These are phyloP conservation scores for Carex arenaria DNA, from an alignment of 202 grass and related monocot genomes.

Conservation along the genomic window DNA sequence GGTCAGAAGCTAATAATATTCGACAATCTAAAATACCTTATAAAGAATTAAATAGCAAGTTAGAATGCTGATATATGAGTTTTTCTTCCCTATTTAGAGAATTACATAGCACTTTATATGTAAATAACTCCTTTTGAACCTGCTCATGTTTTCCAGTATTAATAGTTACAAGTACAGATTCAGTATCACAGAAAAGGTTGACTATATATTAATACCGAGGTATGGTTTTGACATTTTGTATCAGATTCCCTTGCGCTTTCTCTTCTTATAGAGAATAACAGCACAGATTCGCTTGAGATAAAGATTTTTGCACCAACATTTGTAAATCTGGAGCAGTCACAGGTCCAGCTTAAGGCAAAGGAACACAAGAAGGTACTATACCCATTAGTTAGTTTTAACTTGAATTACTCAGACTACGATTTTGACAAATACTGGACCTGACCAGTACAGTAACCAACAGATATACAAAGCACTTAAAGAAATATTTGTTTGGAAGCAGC, in stretches of 20 bases:
- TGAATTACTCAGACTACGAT: not conserved
- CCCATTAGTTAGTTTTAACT: not conserved
- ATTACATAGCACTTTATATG: not conserved
- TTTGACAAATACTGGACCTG: not conserved
- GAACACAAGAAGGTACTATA: constrained; percentile 51
- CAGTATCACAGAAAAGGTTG: not conserved
- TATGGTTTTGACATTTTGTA: constrained; percentile 27
- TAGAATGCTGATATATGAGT: not conserved
- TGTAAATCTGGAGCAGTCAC: constrained; percentile 43
- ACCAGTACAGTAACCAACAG: not conserved
- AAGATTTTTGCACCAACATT: constrained; percentile 53
- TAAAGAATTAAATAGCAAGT: not conserved
- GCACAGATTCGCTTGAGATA: constrained; percentile 47
- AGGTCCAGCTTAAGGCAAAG: constrained; percentile 47
- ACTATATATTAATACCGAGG: constrained; percentile 1
- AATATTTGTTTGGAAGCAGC: not conserved
- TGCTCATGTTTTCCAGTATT: not conserved
- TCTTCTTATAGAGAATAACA: constrained; percentile 84
- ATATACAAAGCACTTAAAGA: not conserved
- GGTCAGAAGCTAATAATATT: not conserved
- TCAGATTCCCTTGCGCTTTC: constrained; percentile 80
- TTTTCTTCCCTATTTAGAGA: not conserved
- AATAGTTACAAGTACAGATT: no score
- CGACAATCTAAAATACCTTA: not conserved
- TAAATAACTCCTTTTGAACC: not conserved